These are phyloP conservation scores for Aureobasidium sp. DNA, from an alignment of 2,329 filamentous ascomycete genomes.

Conservation along the genomic window DNA sequence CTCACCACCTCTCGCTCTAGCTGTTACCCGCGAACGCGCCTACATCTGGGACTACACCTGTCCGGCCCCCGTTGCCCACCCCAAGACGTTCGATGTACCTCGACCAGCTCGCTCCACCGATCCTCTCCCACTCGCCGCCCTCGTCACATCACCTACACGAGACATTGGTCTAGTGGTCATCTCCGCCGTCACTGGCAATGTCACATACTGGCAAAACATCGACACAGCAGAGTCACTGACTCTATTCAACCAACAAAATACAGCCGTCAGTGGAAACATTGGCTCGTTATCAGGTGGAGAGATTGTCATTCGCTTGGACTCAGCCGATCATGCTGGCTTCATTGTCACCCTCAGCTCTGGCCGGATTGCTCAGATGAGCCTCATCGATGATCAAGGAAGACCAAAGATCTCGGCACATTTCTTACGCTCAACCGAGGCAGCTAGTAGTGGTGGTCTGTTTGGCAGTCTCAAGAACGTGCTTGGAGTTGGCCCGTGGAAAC, in stretches of 20 bases:
- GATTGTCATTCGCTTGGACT: slow-evolving; percentile 66
- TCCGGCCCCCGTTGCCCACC: slow-evolving; percentile 59
- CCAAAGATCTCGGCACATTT: slow-evolving; percentile 73
- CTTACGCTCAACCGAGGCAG: slow-evolving; percentile 56
- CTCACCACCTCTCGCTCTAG: slow-evolving; percentile 65
- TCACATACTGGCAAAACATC: slow-evolving; percentile 94
- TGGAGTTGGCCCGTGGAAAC: slow-evolving; percentile 61
- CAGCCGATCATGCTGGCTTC: slow-evolving; percentile 81
- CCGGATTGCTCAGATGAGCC: slow-evolving; percentile 74
- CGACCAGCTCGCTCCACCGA: slow-evolving; percentile 62
- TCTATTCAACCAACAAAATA: slow-evolving; percentile 73
- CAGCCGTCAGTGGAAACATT: slow-evolving; percentile 69
- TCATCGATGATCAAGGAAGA: slow-evolving; percentile 81
- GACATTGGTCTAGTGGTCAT: slow-evolving; percentile 79
- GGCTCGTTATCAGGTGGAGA: slow-evolving; percentile 72
- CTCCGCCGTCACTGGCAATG: slow-evolving; percentile 73
- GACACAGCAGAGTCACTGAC: slow-evolving; percentile 79
- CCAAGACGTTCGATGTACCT: slow-evolving; percentile 73
- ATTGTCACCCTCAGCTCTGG: slow-evolving; percentile 79
- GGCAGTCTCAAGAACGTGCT: slow-evolving; percentile 75
- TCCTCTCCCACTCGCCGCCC: slow-evolving; percentile 70
- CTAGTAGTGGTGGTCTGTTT: slow-evolving; percentile 60
- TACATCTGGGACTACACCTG: slow-evolving; percentile 82
- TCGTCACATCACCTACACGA: slow-evolving; percentile 72
- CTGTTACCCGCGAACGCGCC: slow-evolving; percentile 72